Base-by-base conservation (phyloP, 345 rosid species). In the Salix dunnii region DNA sequence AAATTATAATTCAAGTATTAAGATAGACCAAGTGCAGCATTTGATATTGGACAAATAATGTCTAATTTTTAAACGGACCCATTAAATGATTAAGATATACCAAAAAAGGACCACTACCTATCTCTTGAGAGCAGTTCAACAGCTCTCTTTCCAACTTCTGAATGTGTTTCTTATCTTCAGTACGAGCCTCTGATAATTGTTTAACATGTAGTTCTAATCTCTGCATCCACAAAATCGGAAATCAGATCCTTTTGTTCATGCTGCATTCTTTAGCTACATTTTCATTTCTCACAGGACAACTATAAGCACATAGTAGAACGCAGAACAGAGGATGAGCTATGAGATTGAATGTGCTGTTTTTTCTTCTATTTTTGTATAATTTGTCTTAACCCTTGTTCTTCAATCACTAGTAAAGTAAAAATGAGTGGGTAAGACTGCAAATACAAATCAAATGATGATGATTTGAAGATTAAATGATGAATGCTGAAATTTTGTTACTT, bases 91-190 rank as follows among this genome's bases (percentile, higher is more conserved):
- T 48, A 28, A 9, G 30, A 30, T 6, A 5, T 48, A 70, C 20
- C 42, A 74, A 9, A 70, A 78, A 76, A 65, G 72, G 60, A 53
- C 30, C 36, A 72, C 42, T 80, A 94, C 98, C 97, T 79, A 95
- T 95, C 85, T 95, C 96, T 84, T 90, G 93, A 81, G 83, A 86
- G 76, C 92, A 91, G 80, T 90, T 90, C 81, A 82, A 76, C 55
- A 93, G 81, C 83, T 95, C 97, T 70, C 80, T 87, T 85, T 91
- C 97, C 89, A 95, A 80, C 63, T 74, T 83, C 70, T 43, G 86
- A 78, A 89, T 89, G 70, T 82, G 89, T 49, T 82, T 82, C 18
- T 81, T 75, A 80, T 91, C 97, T 81, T 91, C 85, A 49, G 43
- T 63, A 78, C 71, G 90, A 86, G 90, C 88, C 71, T 88, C 87